Conservation (phyloP, 768 basidiomycete species). For the Lactarius akahatsu region DNA sequence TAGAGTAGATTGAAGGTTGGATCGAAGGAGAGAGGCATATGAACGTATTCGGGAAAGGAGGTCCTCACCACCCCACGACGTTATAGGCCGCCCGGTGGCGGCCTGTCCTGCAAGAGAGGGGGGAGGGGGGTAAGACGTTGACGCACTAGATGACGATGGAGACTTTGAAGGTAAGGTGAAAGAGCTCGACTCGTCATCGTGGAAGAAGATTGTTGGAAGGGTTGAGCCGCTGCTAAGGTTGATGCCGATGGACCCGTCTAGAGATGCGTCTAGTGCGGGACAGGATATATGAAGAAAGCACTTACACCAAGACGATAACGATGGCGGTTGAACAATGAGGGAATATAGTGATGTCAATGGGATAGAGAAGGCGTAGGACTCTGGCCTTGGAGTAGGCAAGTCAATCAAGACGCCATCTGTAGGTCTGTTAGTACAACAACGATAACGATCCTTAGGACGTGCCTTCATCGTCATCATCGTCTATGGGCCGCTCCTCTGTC, state of each 20-base stretch:
- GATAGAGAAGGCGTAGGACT: slow-evolving; percentile 95
- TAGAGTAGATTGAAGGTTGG: slow-evolving; percentile 78
- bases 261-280: background rate
- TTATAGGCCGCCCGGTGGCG: slow-evolving; percentile 39
- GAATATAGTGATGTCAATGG: slow-evolving; percentile 88
- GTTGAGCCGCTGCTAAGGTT: slow-evolving; percentile 86
- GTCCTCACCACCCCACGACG: slow-evolving; percentile 87
- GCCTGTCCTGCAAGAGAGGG: slow-evolving; percentile 49
- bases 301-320: slow-evolving; percentile 81
- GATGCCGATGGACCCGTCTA: slow-evolving; percentile 86
- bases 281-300: slow-evolving; percentile 9
- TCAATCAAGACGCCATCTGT: slow-evolving; percentile 84
- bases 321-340: slow-evolving; percentile 79
- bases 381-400: slow-evolving; percentile 76
- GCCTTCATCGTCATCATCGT: slow-evolving; percentile 76
- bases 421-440: slow-evolving; percentile 12
- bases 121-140: slow-evolving; percentile 62
- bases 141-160: slow-evolving; percentile 38
- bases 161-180: slow-evolving; percentile 52
- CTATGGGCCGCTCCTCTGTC: slow-evolving; percentile 65
- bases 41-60: slow-evolving; percentile 71
- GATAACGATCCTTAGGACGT: slow-evolving; percentile 30
- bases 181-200: slow-evolving; percentile 93
- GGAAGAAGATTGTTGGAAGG: slow-evolving; percentile 89
- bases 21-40: slow-evolving; percentile 81